Base-by-base conservation (phyloP, 2,329 filamentous ascomycete genomes). In the Penicillium brevicompactum region DNA sequence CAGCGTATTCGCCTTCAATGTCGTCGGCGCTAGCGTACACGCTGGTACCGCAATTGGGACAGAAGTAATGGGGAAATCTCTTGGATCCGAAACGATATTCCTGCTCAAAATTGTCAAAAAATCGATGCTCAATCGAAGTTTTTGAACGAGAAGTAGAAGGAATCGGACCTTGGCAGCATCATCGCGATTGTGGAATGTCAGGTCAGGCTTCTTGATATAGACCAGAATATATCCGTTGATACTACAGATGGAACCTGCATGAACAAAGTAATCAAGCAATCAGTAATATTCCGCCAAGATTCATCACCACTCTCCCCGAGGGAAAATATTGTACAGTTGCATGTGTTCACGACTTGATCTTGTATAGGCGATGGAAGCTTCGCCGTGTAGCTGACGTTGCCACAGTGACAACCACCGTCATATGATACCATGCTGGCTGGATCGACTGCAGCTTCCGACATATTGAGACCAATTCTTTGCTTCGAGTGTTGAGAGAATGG, bases 201-300 rank as follows among this genome's bases (percentile, higher is more conserved):
- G 56, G 49, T 68, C 62, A 1, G 57, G 48, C 2, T 60, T 57
- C 8, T 66, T 41, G 11, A 64, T 58, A 34, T 69, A 69, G 34
- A 70, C 57, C 51, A 67, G 63, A 2, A 73, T 53, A 51, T 70
- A 70, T 27, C 71, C 69, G 37, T 69, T 70, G 27, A 55, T 58
- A 16, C 59, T 34, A 57, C 70, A 72, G 43, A 71, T 71, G 3
- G 67, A 66, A 60, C 68, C 67, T 70, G 13, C 5, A 3, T 13
- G 4, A 13, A 30, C 41, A 13, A 41, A 13, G 10, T 16, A 9
- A n/a, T n/a, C 9, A 21, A 8, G 27, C 18, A 14, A 8, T n/a
- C 32, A 2, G 16, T 30, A 16, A 10, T 22, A 6, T 1, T 24
- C 18, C 21, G 5, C 24, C 21, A 31, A 21, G 5, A 6, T 7